Base-by-base conservation (phyloP, 1,284 basidiomycete genomes). In the Fomes fomentarius region DNA sequence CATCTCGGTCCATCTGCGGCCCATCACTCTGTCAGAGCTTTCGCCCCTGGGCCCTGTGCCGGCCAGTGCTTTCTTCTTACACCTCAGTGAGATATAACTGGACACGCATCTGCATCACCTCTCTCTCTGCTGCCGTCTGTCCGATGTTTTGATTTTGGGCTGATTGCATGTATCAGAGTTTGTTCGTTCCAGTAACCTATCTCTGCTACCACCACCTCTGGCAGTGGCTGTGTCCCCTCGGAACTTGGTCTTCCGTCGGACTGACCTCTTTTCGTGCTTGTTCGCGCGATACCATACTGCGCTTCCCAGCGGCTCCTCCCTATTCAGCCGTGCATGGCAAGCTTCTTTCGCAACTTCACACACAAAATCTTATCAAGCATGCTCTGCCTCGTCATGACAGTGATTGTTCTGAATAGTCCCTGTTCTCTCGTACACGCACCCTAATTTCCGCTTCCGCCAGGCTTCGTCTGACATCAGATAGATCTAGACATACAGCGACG, bases 1-100 rank as follows among this genome's bases (percentile, higher is more conserved):
- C 52, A 57, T 61, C 56, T 61, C 59, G 59, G 59, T 45, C 59
- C 59, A 35, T 57, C 50, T 50, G 56, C 59, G 59, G 59, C 46
- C 48, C 50, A 31, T 39, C 50, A 33, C 17, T 42, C 38, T 22
- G 21, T 19, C 19, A 28, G 33, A 2, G 19, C 21, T 30, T 25
- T 28, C 22, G 44, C 11, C 26, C 43, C 50, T 46, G 34, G 25
- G 28, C 50, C 50, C 47, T 46, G 50, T 46, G 50, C 42, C 28
- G 21, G 33, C 26, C 41, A 15, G 17, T 45, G 28, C 28, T 15
- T 11, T 39, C 34, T 28, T 30, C 28, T 30, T 12, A 12, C 28
- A 12, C 28, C 28, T 30, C 7, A 30, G 28, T 12, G 28, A 30
- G 28, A 30, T 30, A 30, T 30, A 30, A 30, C 28, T 30, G 28